phyloP scores from a whole-genome alignment of 2,329 filamentous ascomycete species.

The Aciculosporium take region DNA sequence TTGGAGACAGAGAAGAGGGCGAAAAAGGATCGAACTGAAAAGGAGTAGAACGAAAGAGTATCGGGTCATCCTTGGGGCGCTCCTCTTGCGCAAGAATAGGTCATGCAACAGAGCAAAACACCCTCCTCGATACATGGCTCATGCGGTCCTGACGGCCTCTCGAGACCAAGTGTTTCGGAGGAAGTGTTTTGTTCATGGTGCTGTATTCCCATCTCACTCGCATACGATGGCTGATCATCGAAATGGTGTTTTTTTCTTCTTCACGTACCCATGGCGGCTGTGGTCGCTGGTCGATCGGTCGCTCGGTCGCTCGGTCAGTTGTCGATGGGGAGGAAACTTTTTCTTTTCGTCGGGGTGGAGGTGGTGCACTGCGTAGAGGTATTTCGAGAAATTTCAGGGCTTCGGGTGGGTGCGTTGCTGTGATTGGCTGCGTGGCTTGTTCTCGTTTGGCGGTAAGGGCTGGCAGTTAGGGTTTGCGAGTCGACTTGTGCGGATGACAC shows the following conservation, averaged over 20 bases:
- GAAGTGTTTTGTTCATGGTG: not conserved
- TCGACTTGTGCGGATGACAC: not conserved
- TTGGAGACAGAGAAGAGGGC: not conserved
- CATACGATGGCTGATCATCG: constrained; percentile 30
- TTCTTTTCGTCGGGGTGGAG: constrained; percentile 20
- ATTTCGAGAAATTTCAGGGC: constrained; percentile 17
- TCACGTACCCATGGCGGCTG: constrained; percentile 50
- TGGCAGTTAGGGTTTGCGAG: constrained; percentile 30
- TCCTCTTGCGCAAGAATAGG: constrained; percentile 7
- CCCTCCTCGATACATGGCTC: constrained; percentile 8
- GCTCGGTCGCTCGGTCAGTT: constrained; percentile 30
- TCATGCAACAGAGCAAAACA: constrained; percentile 7
- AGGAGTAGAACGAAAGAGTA: not conserved
- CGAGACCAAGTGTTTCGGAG: not conserved
- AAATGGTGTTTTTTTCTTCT: constrained; percentile 21
- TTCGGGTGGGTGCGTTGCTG: constrained; percentile 9
- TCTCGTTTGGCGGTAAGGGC: constrained; percentile 22
- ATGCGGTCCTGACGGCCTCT: not conserved
- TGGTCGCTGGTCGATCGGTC: constrained; percentile 26
- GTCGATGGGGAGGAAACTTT: constrained; percentile 17
- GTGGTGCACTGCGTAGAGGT: constrained; percentile 13
- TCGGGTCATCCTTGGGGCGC: constrained; percentile 5
- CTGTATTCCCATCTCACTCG: constrained; percentile 26
- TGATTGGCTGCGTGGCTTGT: constrained; percentile 6
- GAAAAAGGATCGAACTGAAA: not conserved